Evolutionary conservation across 2,329 filamentous ascomycete genomes (phyloP).

Genomic region (Cryoendolithus antarcticus): DNA sequence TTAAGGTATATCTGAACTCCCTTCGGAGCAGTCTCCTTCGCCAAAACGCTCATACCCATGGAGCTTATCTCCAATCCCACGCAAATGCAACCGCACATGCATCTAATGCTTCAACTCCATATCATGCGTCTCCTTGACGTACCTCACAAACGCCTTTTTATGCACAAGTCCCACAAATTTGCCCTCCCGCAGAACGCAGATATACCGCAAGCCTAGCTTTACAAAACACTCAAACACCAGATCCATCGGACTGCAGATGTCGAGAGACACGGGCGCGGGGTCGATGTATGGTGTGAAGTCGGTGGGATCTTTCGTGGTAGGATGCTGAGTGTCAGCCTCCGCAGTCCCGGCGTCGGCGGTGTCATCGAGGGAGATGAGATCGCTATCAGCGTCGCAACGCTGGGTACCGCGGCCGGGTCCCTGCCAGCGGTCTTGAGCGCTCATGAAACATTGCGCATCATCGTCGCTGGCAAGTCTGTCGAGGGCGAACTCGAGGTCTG

Average conservation of each 20-base stretch:
- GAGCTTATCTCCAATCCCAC: no score
- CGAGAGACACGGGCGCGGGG: constrained; percentile 74
- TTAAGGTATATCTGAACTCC: no score
- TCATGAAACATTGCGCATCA: constrained; percentile 71
- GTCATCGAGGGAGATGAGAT: no score
- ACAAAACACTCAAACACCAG: constrained; percentile 93
- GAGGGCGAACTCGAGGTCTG: constrained; percentile 84
- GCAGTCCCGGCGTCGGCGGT: no score
- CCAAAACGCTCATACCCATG: no score
- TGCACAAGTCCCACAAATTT: constrained; percentile 83
- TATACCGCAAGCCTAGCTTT: constrained; percentile 82
- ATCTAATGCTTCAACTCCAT: constrained; percentile 8
- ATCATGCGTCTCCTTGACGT: constrained; percentile 72
- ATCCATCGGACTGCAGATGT: constrained; percentile 83
- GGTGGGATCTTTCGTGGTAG: constrained; percentile 44
- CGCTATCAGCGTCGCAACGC: no score
- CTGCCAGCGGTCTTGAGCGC: constrained; percentile 37
- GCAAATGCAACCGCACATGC: no score
- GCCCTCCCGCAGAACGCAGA: constrained; percentile 77
- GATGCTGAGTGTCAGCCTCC: no score
- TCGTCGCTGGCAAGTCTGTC: constrained; percentile 67
- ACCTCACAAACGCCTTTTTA: constrained; percentile 94
- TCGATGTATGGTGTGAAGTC: constrained; percentile 91
- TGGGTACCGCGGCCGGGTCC: constrained; percentile 4
- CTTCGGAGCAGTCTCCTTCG: no score